Conservation (phyloP, 73 alveolate species). For the Paraurostyla sp. region DNA sequence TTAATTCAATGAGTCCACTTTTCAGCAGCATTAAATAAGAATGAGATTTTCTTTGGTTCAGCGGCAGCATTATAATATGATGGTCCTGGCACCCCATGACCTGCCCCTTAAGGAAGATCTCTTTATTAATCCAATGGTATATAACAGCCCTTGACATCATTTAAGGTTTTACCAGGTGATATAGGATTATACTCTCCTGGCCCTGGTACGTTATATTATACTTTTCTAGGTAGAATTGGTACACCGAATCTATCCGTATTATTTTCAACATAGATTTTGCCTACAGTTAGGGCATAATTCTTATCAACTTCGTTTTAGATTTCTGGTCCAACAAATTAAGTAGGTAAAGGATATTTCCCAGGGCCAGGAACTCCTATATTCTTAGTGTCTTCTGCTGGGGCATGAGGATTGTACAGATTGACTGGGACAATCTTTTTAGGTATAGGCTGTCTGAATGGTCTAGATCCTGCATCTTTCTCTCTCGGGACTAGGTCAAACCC, state of each 20-base stretch:
- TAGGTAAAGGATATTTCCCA: conserved; percentile 62
- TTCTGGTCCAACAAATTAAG: conserved; percentile 9
- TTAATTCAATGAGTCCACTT: conserved; percentile 67
- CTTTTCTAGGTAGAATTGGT: conserved; percentile 64
- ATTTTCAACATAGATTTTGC: conserved; percentile 36
- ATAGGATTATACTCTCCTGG: conserved; percentile 68
- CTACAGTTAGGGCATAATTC: not conserved
- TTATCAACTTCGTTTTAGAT: not conserved
- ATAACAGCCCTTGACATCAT: conserved; percentile 34
- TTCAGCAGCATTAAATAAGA: conserved; percentile 70
- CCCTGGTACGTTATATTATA: conserved; percentile 61
- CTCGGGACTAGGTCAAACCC: conserved; percentile 42
- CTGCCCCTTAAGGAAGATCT: not conserved
- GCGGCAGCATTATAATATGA: conserved; percentile 76
- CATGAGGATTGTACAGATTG: conserved; percentile 83
- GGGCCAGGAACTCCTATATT: conserved; percentile 80
- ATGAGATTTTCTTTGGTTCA: conserved; percentile 76
- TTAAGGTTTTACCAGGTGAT: conserved; percentile 35
- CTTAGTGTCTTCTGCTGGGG: conserved; percentile 52
- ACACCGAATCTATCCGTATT: conserved; percentile 72
- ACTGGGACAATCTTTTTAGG: conserved; percentile 72
- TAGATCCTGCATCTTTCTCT: conserved; percentile 30
- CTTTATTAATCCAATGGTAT: conserved; percentile 32
- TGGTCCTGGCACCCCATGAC: conserved; percentile 81
- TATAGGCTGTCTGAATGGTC: conserved; percentile 63